Conservation (phyloP, 306 rosid genomes). For the Fragaria iinumae region DNA sequence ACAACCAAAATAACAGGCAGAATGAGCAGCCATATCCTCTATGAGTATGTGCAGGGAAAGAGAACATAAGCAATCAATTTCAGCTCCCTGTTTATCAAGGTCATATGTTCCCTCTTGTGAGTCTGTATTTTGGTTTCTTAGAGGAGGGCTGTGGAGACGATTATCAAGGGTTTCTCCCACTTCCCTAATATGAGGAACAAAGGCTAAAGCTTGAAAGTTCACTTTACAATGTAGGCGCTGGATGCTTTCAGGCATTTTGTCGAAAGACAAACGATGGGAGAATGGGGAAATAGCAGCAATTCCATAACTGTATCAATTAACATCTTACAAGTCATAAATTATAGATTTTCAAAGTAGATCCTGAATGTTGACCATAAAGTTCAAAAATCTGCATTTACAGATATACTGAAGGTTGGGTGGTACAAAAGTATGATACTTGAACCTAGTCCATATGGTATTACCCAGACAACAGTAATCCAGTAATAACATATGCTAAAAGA, state of each 20-base stretch:
- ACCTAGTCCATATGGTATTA: neutral
- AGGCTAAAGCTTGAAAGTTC: constrained; percentile 80
- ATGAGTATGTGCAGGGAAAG: too few species aligned
- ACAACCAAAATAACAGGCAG: too few species aligned
- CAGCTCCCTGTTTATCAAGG: too few species aligned
- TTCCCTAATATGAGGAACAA: constrained; percentile 86
- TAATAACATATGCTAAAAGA: neutral
- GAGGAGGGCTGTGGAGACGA: too few species aligned
- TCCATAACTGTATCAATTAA: constrained; percentile 52
- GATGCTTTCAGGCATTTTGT: constrained; percentile 68
- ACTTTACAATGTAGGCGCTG: constrained; percentile 88
- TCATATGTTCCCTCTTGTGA: too few species aligned
- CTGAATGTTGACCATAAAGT: neutral
- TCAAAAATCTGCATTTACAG: neutral
- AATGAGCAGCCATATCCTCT: too few species aligned
- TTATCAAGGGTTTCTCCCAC: too few species aligned
- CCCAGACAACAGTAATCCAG: neutral
- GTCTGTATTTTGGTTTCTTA: too few species aligned
- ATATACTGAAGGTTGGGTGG: neutral
- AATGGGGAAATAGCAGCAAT: constrained; percentile 91
- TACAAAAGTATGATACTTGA: neutral
- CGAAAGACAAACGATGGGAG: constrained; percentile 87
- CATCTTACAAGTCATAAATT: neutral
- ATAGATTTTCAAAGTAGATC: neutral
- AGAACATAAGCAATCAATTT: too few species aligned